Percentiles rank a stretch among this genome's conserved stretches.
These are phyloP conservation scores for Ceratonia siliqua DNA, from an alignment of 306 rosid genomes.

Conservation along the genomic window DNA sequence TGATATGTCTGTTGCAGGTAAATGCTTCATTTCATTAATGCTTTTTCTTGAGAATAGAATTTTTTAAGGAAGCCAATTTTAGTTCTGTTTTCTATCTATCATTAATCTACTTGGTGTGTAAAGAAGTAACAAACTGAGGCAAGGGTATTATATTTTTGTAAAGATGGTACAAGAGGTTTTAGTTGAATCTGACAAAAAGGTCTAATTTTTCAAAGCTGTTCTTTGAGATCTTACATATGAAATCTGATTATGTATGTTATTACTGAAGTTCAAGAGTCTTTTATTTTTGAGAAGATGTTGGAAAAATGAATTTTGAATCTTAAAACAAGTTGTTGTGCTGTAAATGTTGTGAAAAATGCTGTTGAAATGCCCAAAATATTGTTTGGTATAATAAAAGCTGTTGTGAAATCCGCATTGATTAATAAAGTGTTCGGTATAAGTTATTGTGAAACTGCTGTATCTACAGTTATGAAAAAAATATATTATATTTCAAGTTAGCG, in stretches of 20 bases:
- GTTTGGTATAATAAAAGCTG: too few species aligned
- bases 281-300: not conserved
- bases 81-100: not conserved
- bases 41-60: not conserved
- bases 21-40: not conserved
- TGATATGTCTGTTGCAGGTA: not conserved
- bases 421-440: too few species aligned
- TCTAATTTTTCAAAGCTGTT: not conserved
- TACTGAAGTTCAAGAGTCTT: not conserved
- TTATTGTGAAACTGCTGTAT: too few species aligned
- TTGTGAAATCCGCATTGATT: too few species aligned
- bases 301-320: slow-evolving; percentile 5
- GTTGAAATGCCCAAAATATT: not conserved
- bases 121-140: not conserved
- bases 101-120: not conserved
- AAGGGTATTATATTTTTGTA: not conserved
- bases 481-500: too few species aligned
- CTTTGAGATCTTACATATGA: not conserved
- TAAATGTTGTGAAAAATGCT: not conserved
- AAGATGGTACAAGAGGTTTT: not conserved
- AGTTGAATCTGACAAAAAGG: not conserved
- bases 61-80: not conserved
- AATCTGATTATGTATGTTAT: not conserved
- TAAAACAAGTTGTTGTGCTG: not conserved
- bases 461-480: too few species aligned